Evolutionary conservation across 257 asterid species (phyloP), one percentile per base, ranked within the genome.

Genomic region (Solanum tacnaense): DNA sequence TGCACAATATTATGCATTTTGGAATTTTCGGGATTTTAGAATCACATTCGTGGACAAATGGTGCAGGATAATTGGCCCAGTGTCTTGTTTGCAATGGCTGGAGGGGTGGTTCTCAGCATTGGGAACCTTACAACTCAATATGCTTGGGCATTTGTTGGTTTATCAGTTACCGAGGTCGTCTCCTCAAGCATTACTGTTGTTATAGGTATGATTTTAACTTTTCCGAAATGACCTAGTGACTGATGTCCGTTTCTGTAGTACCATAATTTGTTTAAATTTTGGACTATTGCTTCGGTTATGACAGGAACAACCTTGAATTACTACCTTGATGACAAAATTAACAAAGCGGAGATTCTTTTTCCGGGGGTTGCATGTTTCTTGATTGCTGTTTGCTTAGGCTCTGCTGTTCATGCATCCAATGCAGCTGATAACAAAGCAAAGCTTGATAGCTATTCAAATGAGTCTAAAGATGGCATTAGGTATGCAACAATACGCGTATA

Each of bases 81-180:
- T 88, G 95, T 94, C 85, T 27, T 97, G 90, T 96, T 97, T 90
- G 98, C 99, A 67, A 95, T 97, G 98, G 91, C 88, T 56, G 99
- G 99, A 36, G 99, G 99, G 88, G 86, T 96, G 74, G 96, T 95
- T 72, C 96, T 97, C 36, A 94, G 99, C 88, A 91, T 97, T 21
- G 99, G 99, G 35, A 97, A 96, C 87, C 92, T 97, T 87, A 91
- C 99, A 7, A 96, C 98, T 36, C 99, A 97, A 83, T 97, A 95
- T 87, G 99, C 99, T 65, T 97, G 98, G 99, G 98, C 99, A 9
- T 96, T 92, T 76, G 98, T 97, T 84, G 99, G 99, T 73, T 92
- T 97, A 87, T 96, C 98, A 1, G 99, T 97, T 86, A 96, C 99
- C 15, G 98, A 94, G 92, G 99, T 97, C 60, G 90, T 97, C 86